phyloP scores from a whole-genome alignment of 306 rosid species.

The Abrus pulchellus region DNA sequence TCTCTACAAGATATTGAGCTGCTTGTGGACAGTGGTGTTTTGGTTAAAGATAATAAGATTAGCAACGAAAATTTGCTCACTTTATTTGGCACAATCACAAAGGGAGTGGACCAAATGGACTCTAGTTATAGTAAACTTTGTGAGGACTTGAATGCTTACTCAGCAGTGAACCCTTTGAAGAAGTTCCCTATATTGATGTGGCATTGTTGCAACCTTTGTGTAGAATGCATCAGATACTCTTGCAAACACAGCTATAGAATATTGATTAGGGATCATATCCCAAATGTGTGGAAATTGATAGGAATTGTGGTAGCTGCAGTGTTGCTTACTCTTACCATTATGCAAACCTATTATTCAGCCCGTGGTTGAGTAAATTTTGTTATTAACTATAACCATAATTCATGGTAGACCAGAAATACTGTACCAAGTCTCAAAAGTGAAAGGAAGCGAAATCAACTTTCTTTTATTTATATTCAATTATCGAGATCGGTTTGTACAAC shows the following conservation, averaged over 20 bases:
- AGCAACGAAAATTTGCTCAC: conserved; percentile 33
- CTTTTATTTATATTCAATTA: conserved; percentile 5
- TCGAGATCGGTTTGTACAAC: neutral
- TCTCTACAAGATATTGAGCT: conserved; percentile 39
- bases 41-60: conserved; percentile 18
- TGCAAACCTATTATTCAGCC: conserved; percentile 49
- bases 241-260: conserved; percentile 44
- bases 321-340: conserved; percentile 46
- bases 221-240: conserved; percentile 25
- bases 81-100: conserved; percentile 34
- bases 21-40: conserved; percentile 42
- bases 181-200: conserved; percentile 45
- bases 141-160: conserved; percentile 47
- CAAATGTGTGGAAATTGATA: conserved; percentile 50
- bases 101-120: conserved; percentile 48
- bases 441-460: neutral
- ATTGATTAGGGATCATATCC: conserved; percentile 47
- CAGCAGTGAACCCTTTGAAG: conserved; percentile 37
- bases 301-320: conserved; percentile 41
- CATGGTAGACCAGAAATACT: neutral
- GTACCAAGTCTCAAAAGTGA: conserved; percentile 13
- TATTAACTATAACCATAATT: neutral
- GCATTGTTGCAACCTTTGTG: conserved; percentile 39
- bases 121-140: conserved; percentile 45
- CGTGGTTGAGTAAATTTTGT: neutral